Percentiles rank a stretch among this genome's conserved stretches.
Evolutionary conservation across 179 eudicot genomes (phyloP).

Genomic region (Vitellaria paradoxa): DNA sequence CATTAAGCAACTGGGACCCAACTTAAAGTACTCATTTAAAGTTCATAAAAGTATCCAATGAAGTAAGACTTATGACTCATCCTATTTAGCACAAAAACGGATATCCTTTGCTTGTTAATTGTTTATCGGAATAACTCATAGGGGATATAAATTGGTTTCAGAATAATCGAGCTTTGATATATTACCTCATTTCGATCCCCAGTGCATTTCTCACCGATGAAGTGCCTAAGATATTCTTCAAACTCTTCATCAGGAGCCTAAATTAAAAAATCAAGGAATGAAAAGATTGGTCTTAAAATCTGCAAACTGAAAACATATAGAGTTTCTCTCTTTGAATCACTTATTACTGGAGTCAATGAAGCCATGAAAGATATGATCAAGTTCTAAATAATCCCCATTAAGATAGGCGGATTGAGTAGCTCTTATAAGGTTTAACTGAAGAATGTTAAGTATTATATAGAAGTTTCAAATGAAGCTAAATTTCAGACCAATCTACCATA

Average conservation of each 20-base stretch:
- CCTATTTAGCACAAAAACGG: not conserved
- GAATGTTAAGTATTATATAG: not conserved
- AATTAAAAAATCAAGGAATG: slow-evolving; percentile 14
- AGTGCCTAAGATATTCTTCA: slow-evolving; percentile 76
- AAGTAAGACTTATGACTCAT: not conserved
- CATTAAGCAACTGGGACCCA: not conserved
- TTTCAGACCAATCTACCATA: not conserved
- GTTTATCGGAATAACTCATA: not conserved
- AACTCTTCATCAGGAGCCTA: slow-evolving; percentile 99
- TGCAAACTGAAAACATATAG: not conserved
- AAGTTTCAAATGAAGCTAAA: not conserved
- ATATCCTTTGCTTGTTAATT: not conserved
- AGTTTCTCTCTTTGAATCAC: not conserved
- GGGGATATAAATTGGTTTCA: not conserved
- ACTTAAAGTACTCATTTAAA: too few species aligned
- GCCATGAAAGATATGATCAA: not conserved
- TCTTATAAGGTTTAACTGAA: not conserved
- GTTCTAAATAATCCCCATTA: not conserved
- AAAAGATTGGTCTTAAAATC: not conserved
- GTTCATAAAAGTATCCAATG: not conserved
- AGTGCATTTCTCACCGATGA: slow-evolving; percentile 60
- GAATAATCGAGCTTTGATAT: not conserved
- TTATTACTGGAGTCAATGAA: not conserved
- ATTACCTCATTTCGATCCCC: slow-evolving; percentile 87
- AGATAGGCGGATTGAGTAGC: slow-evolving; percentile 1